Evolutionary conservation across 108 stramenopile species (phyloP), one percentile per base, ranked within the genome.

Genomic region (Nitzschia sp.): DNA sequence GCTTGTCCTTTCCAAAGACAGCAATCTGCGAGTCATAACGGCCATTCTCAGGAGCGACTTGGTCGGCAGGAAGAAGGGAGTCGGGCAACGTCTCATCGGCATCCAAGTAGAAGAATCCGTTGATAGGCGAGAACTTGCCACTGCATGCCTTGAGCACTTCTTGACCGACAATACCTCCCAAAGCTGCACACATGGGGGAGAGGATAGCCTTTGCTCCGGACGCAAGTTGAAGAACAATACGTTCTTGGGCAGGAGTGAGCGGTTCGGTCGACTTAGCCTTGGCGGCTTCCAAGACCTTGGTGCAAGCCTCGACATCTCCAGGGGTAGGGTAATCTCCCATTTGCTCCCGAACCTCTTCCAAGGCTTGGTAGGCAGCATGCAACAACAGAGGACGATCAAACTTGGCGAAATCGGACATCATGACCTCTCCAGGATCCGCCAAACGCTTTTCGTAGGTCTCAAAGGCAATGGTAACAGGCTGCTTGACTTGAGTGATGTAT

Each of bases 81-180:
- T 91, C 94, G 25, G 99, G 97, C 43, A 98, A 82, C 39, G 83
- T 78, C 80, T 99, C 99, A 62, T 92, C 83, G 25, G 96, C 96
- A 57, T 99, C 99, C 61, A 95, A 87, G 82, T 97, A 99, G 68
- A 98, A 89, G 80, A 93, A 98, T 69, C 97, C 97, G 41, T 83
- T 79, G 60, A 99, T 89, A 24, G 99, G 99, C 42, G 88, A 91
- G 84, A 98, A 98, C 85, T 99, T 98, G 10, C 96, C 97, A 51
- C 90, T 91, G 85, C 95, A 96, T 0, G 97, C 96, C 88, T 99
- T 98, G 70, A 99, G 85, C 14, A 98, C 98, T 85, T 99, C 99
- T 71, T 98, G 97, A 11, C 97, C 99, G n/a, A 97, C 93, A 41
- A 98, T 86, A 12, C 97, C 99, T 46, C 99, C 99, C 67, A 98